Conservation (phyloP, 129 eudicot genomes). For the Glebionis coronaria region DNA sequence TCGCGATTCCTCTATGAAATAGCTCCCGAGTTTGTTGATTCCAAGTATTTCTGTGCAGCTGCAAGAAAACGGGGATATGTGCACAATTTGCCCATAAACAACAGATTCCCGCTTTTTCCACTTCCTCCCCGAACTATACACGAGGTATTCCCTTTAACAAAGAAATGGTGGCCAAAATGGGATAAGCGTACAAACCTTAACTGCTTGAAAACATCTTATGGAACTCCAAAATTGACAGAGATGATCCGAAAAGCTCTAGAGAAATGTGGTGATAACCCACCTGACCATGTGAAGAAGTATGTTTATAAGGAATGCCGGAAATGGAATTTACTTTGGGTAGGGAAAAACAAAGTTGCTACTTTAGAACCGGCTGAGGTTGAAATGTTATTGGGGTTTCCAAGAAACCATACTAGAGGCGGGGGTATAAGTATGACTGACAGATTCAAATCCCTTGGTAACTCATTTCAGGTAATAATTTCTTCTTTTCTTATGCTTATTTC, state of each 20-base stretch:
- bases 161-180: slow-evolving; percentile 92
- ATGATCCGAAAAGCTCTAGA: slow-evolving; percentile 71
- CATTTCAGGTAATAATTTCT: slow-evolving; percentile 68
- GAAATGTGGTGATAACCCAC: slow-evolving; percentile 44
- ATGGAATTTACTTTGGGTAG: slow-evolving; percentile 96
- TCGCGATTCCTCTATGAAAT: slow-evolving; percentile 66
- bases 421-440: slow-evolving; percentile 85
- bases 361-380: slow-evolving; percentile 89
- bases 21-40: slow-evolving; percentile 86
- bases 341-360: slow-evolving; percentile 82
- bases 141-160: slow-evolving; percentile 74
- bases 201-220: slow-evolving; percentile 72
- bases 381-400: slow-evolving; percentile 80
- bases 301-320: slow-evolving; percentile 64
- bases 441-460: slow-evolving; percentile 83
- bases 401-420: slow-evolving; percentile 92
- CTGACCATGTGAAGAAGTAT: slow-evolving; percentile 46
- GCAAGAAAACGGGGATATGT: slow-evolving; percentile 86
- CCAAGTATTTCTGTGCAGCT: slow-evolving; percentile 68
- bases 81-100: slow-evolving; percentile 70
- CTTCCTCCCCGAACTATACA: slow-evolving; percentile 70
- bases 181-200: slow-evolving; percentile 71
- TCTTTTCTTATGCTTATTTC: not conserved
- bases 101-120: slow-evolving; percentile 66
- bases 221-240: slow-evolving; percentile 59